Percentiles rank a stretch among this genome's conserved stretches.
Evolutionary conservation across 163 green algal genomes (phyloP).

Genomic region (Prototheca cutis): DNA sequence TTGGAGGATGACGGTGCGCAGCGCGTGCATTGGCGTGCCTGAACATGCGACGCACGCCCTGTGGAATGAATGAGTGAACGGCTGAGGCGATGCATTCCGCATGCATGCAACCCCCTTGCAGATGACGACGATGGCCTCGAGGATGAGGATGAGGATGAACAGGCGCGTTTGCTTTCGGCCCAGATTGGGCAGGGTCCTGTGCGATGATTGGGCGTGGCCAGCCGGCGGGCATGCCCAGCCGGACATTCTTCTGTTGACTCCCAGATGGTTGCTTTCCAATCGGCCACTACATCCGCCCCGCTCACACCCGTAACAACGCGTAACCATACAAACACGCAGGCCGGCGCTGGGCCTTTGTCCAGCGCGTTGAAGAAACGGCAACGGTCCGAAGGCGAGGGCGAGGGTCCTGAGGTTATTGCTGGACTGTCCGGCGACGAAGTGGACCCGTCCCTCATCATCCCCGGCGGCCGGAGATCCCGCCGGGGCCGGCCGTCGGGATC

Average conservation of each 20-base stretch:
- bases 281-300: no score
- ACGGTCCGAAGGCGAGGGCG: no score
- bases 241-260: no score
- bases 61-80: no score
- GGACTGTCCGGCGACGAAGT: slow-evolving; percentile 40
- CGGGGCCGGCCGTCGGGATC: slow-evolving; percentile 15
- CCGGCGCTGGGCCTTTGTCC: no score
- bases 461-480: slow-evolving; percentile 24
- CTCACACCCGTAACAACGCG: no score
- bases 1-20: slow-evolving; percentile 10
- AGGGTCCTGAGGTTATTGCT: slow-evolving; percentile 1
- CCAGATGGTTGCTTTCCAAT: no score
- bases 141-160: slow-evolving; percentile 10
- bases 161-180: background rate
- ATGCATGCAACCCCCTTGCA: no score
- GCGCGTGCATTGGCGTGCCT: background rate
- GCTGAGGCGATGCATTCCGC: no score
- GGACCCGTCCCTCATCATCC: slow-evolving; percentile 37
- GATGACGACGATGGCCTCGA: slow-evolving; percentile 7
- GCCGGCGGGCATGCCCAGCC: no score
- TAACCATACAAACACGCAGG: background rate
- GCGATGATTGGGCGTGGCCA: background rate
- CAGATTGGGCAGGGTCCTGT: background rate
- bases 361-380: no score
- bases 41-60: background rate